Percentiles rank a stretch among this genome's conserved stretches.
phyloP scores from a whole-genome alignment of 2,329 filamentous ascomycete species.

The Chalaropsis thielavioides region DNA sequence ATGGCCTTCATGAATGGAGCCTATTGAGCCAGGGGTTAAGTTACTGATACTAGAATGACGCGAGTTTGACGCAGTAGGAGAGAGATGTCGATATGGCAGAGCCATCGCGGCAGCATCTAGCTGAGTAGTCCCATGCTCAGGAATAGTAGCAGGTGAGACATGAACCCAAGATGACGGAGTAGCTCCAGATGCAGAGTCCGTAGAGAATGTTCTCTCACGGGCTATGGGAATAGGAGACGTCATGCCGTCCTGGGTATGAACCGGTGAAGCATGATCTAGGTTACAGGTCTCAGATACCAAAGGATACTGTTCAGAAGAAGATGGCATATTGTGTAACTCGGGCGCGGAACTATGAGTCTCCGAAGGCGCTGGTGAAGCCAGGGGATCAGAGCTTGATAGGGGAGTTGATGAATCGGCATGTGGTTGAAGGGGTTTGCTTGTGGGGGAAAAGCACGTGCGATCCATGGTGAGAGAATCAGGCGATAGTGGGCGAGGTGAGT shows the following conservation, averaged over 20 bases:
- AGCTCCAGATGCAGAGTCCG: not conserved
- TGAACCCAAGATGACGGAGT: not conserved
- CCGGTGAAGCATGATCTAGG: not conserved
- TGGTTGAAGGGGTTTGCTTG: not conserved
- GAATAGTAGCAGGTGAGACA: slow-evolving; percentile 8
- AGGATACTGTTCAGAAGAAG: not conserved
- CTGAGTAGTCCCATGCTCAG: not conserved
- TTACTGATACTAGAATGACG: not conserved
- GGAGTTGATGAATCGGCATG: not conserved
- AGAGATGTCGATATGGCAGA: not conserved
- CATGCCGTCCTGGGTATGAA: not conserved
- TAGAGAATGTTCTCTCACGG: not conserved
- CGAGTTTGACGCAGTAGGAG: not conserved
- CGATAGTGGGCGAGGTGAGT: not conserved
- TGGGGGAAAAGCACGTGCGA: not conserved
- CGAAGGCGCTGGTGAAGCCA: not conserved
- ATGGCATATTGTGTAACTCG: not conserved
- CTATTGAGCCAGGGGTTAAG: not conserved
- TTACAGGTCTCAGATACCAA: not conserved
- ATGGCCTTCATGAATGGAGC: slow-evolving; percentile 1
- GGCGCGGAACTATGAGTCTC: not conserved
- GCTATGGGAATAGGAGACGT: not conserved
- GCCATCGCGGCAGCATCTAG: not conserved
- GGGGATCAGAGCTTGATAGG: not conserved
- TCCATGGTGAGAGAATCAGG: not conserved